phyloP scores from a whole-genome alignment of 2,329 filamentous ascomycete genomes.

The Arthrobotrys sinensis region DNA sequence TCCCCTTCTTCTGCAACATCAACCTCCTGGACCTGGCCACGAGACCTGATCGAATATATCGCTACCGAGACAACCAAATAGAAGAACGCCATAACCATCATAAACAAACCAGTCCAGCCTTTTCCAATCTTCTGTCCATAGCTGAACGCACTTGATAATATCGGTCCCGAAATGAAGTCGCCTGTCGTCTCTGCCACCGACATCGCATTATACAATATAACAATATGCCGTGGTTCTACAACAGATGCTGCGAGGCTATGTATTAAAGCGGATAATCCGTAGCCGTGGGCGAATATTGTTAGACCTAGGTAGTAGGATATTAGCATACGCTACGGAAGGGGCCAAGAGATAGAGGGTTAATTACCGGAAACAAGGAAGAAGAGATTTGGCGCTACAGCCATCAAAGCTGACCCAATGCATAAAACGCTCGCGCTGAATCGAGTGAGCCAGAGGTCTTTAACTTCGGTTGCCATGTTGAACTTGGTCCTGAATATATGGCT shows the following conservation, averaged over 20 bases:
- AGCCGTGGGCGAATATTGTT: slow-evolving; percentile 10
- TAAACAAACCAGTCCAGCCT: not conserved
- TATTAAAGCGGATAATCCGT: not conserved
- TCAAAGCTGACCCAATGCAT: not conserved
- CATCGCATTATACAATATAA: not conserved
- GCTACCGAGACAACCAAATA: not conserved
- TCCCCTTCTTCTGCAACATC: not conserved
- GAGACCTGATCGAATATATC: not conserved
- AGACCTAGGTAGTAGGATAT: not conserved
- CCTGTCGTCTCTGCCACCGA: not conserved
- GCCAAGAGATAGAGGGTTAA: not conserved
- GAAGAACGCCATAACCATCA: slow-evolving; percentile 12
- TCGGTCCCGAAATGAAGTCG: not conserved
- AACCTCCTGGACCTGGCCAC: not conserved
- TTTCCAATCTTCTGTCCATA: slow-evolving; percentile 6
- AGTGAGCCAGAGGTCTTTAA: not conserved
- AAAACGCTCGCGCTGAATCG: slow-evolving; percentile 2
- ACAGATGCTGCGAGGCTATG: not conserved
- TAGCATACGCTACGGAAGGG: not conserved
- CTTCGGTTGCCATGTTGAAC: not conserved
- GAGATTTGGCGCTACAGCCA: not conserved
- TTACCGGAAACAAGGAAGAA: slow-evolving; percentile 1
- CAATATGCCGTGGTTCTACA: not conserved
- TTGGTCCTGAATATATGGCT: not conserved
- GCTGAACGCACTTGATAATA: not conserved